Evolutionary conservation across 139 green algal species (phyloP), one percentile per base, ranked within the genome.

Genomic region (Volvox africanus): DNA sequence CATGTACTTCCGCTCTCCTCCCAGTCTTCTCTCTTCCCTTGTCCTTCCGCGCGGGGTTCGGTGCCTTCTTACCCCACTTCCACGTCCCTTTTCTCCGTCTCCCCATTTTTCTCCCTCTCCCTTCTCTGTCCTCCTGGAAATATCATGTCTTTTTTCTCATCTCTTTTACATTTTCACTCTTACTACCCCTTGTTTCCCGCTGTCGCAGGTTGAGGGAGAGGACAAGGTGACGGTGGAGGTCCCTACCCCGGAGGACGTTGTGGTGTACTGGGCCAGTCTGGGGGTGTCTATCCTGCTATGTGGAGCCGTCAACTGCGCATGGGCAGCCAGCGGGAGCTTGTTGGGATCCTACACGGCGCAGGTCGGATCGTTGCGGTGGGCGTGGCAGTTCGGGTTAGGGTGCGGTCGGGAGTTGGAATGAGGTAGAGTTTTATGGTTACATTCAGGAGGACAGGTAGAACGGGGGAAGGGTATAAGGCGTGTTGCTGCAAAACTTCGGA

Each of bases 341-440:
- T 68, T 89, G 68, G 85, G 69, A 3, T 82, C 69, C 17, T 89
- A 73, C 85, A 82, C 85, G 36, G 85, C 69, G 44, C 85, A 89
- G 85, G 85, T 89, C 36, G 33, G 33, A 73, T 28, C 1, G 22
- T 35, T 65, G 78, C 18, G 78, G 80, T 3, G 0, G 22, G 19
- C 1, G 20, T 0, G 22, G 17, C 0, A 1, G 11, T 36, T 20
- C 17, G 33, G 5, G 17, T 19, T 30, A 11, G 76, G 61, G 16
- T 82, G 32, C 32, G 5, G 76, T 20, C 19, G 76, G 32, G 76
- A 18, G 79, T 24, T 20, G 37, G 79, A 24, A 35, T 22, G 79
- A 18, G 26, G 37, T 24, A 18, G 37, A 1, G 37, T 5, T 16
- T 14, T 1, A 13, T 24, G 18, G 1, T 17, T 12, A 18, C 11